Conservation (phyloP, 2,329 filamentous ascomycete species). For the Elsinoe necatrix region DNA sequence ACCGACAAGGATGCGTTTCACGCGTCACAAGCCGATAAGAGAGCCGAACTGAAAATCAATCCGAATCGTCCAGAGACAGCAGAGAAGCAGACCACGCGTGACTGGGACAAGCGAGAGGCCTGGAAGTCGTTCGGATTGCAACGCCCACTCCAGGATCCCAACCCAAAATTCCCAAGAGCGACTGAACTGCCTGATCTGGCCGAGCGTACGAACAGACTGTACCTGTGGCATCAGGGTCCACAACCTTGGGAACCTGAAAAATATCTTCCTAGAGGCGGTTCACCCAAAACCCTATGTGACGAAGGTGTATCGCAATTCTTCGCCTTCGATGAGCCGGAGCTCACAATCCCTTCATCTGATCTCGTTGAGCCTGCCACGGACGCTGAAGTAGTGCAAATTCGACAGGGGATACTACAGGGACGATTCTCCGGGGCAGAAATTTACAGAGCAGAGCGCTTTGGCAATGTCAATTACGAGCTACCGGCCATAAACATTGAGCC, state of each 20-base stretch:
- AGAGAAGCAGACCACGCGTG: neutral
- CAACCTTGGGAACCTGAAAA: neutral
- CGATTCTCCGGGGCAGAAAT: neutral
- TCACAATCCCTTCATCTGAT: neutral
- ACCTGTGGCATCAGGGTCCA: neutral
- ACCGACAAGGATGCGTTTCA: neutral
- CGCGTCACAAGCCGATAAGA: neutral
- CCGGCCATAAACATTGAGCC: neutral
- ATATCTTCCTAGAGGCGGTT: neutral
- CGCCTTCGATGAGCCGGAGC: neutral
- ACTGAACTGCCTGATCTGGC: neutral
- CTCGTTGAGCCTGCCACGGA: neutral
- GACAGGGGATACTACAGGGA: neutral
- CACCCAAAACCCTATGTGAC: neutral
- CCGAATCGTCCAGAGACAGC: neutral
- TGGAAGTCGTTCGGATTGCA: neutral
- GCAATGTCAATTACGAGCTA: constrained; percentile 10
- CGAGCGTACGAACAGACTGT: neutral
- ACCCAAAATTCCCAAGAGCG: neutral
- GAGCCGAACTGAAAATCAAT: neutral
- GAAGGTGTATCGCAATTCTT: neutral
- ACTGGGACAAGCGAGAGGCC: neutral
- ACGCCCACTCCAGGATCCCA: neutral
- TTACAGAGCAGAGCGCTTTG: neutral
- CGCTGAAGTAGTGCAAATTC: neutral